Evolutionary conservation across 176 grass and related monocot genomes (phyloP), one percentile per base, ranked within the genome.

Genomic region (Phragmites australis): DNA sequence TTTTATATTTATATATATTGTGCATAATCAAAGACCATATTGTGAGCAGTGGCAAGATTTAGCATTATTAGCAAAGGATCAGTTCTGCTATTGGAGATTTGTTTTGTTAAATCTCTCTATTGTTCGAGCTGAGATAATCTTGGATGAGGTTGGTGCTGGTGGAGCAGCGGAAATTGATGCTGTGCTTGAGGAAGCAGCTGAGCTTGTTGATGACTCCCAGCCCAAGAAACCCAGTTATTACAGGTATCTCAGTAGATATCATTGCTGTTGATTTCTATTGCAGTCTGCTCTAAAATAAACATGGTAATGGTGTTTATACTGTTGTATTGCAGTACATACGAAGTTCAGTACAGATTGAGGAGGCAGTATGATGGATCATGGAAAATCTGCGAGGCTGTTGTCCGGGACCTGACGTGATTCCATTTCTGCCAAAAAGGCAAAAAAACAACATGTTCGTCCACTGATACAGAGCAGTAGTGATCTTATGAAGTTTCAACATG

Each of bases 141-240:
- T 85, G 76, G 90, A 88, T 60, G 88, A 88, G 55, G 65, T 60
- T 57, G 79, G 75, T 65, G 43, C 70, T n/a, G 70, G 60, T 72
- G 88, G 93, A 80, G 84, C 84, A 30, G 96, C 96, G 4, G 96
- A 99, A 68, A 93, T 99, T 57, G 82, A 95, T 49, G 90, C 68
- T 34, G 55, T 99, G 22, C 84, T 99, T 64, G 96, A 99, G 89
- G 96, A 95, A 79, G 96, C 92, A 7, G 92, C 96, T 59, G 96
- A 99, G 71, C 88, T 99, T 70, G 84, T 99, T 46, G 88, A 95
- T 48, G 92, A 91, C 7, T 91, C 84, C n/a, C 83, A 89, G 39
- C 78, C 81, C 17, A 92, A 93, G 67, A 94, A 93, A 61, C 86
- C 88, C 11, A 90, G 92, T 81, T 99, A 99, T 29, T 99, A 99